Evolutionary conservation across 257 asterid genomes (phyloP).

Genomic region (Solanum stenotomum): DNA sequence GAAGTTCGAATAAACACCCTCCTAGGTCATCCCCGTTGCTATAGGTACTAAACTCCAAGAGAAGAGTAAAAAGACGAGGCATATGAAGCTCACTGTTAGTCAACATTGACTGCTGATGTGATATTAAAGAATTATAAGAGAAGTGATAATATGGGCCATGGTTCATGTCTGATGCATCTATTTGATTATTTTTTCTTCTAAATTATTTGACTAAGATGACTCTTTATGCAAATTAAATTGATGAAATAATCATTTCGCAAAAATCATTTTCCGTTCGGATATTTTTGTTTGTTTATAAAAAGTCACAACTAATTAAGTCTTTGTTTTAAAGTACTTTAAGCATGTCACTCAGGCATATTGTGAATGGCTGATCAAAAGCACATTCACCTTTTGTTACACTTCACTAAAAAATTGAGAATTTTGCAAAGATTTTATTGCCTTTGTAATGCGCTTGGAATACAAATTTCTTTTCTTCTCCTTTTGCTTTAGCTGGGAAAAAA

Average conservation of each 20-base stretch:
- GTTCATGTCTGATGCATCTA: background rate
- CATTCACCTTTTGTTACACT: background rate
- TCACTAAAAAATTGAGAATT: background rate
- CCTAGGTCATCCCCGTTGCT: background rate
- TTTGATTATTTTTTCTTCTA: background rate
- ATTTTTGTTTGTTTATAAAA: background rate
- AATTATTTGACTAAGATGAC: background rate
- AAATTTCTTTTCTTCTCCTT: background rate
- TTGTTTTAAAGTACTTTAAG: background rate
- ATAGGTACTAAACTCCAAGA: background rate
- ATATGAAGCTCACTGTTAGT: background rate
- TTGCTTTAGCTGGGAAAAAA: background rate
- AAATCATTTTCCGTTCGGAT: background rate
- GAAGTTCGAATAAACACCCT: background rate
- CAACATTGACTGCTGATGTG: background rate
- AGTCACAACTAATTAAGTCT: background rate
- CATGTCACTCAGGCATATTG: background rate
- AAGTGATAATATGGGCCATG: background rate
- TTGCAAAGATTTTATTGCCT: background rate
- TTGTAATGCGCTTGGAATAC: background rate
- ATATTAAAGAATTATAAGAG: background rate
- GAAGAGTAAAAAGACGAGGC: background rate
- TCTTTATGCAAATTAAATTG: background rate
- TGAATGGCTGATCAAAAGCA: background rate
- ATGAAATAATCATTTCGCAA: background rate